Evolutionary conservation across 1,139 yeast species (phyloP), one percentile per base, ranked within the genome.

Genomic region (Geotrichum histeridarum): DNA sequence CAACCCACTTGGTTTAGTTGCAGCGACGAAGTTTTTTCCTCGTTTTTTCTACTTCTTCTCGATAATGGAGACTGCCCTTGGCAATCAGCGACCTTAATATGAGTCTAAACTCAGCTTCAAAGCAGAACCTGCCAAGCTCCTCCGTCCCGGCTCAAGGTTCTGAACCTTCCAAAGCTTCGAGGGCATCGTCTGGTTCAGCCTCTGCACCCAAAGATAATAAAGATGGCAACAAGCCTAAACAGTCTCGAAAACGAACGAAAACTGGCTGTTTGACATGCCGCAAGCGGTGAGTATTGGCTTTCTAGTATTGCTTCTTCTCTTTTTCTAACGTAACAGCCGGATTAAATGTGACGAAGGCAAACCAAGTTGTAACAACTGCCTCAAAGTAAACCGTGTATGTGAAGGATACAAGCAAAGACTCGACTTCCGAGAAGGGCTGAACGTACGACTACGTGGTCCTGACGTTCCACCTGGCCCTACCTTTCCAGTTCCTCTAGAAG

Each of bases 251-350:
- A 15, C 32, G 67, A 41, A 64, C 67, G 8, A 64, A 64, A 44
- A 63, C 67, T 9, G 67, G 67, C 14, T 64, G 67, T 44, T 53
- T 63, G 51, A 64, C 67, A 8, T 64, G 67, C 50, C 63, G 67
- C 41, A 61, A 64, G 54, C 59, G 53, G 53, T 50, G 37, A 14
- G 52, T n/a, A 11, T 3, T 11, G 18, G 9, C 3, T 11, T 9
- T 6, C 22, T 33, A 12, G 32, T 18, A n/a, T n/a, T n/a, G n/a
- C n/a, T n/a, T 36, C 42, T 18, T 7, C 8, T 6, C 41, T n/a
- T 14, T 17, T 12, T 38, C 27, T 15, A 48, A 31, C 18, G 11
- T 8, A 12, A 8, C 36, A 50, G 68, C 9, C 54, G 66, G 39
- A 61, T 63, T 15, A 63, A 63, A 42, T 63, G 66, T 50, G 66